phyloP scores from a whole-genome alignment of 768 basidiomycete genomes.

The Phaeotremella skinneri region DNA sequence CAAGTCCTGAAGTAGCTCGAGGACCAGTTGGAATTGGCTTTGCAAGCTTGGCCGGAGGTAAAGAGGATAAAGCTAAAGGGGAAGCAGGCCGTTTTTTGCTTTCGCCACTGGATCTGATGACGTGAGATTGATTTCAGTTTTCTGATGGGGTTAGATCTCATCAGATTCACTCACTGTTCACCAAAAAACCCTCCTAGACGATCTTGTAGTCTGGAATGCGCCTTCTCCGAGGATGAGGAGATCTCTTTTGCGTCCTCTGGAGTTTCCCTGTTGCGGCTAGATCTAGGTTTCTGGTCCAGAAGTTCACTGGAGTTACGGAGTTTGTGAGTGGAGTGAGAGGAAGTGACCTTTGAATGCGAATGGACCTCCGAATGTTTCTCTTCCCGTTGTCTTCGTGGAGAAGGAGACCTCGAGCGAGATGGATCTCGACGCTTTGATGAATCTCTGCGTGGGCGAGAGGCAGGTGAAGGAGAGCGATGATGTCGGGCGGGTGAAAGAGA shows the following conservation, averaged over 20 bases:
- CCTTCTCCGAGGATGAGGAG: conserved; percentile 1
- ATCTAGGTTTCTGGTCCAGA: neutral
- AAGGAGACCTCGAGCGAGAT: conserved; percentile 16
- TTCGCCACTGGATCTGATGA: neutral
- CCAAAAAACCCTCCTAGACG: too few species aligned
- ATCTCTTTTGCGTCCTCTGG: too few species aligned
- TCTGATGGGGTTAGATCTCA: too few species aligned
- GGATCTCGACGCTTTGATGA: neutral
- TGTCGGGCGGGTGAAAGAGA: conserved; percentile 6
- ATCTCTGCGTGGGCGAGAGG: neutral
- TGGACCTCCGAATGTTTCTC: neutral
- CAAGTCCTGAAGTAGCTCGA: conserved; percentile 3
- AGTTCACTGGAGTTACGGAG: conserved; percentile 1
- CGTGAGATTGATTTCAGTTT: too few species aligned
- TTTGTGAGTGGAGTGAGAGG: neutral
- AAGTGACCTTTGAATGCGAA: neutral
- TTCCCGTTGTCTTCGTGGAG: conserved; percentile 6
- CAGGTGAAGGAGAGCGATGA: conserved; percentile 3
- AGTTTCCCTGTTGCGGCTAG: too few species aligned
- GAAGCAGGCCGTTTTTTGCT: conserved; percentile 13
- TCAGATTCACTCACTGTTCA: too few species aligned
- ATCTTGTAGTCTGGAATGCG: neutral
- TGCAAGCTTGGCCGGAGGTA: conserved; percentile 11
- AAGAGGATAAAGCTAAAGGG: conserved; percentile 1
- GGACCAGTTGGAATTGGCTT: conserved; percentile 38